phyloP scores from a whole-genome alignment of 331 rosid genomes.

The Rosa hybrid region DNA sequence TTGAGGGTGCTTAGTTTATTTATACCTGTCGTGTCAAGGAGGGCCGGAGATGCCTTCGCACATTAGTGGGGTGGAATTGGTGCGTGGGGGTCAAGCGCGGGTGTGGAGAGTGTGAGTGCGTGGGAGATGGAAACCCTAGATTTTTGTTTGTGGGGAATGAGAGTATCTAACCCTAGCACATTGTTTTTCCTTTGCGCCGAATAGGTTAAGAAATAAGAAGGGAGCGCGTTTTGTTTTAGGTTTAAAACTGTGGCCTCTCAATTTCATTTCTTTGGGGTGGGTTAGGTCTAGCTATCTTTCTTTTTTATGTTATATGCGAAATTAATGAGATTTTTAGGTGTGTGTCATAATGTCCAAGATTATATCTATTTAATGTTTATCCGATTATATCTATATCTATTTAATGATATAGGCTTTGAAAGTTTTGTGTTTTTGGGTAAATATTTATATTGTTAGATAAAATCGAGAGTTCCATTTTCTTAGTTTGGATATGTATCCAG shows the following conservation, averaged over 20 bases:
- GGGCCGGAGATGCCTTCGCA: constrained; percentile 67
- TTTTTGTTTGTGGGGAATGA: constrained; percentile 27
- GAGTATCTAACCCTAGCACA: constrained; percentile 58
- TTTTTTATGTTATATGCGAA: not conserved
- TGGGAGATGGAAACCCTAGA: constrained; percentile 66
- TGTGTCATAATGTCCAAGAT: not conserved
- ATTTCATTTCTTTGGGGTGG: not conserved
- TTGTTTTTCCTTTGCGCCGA: constrained; percentile 12
- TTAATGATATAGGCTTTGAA: too few species aligned
- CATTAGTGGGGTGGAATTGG: constrained; percentile 47
- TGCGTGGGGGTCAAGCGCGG: constrained; percentile 31
- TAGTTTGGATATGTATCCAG: too few species aligned
- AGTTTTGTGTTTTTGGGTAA: too few species aligned
- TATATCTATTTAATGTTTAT: not conserved
- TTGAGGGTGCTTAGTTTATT: constrained; percentile 26
- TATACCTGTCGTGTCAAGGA: constrained; percentile 66
- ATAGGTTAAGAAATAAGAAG: not conserved
- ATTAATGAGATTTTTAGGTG: not conserved
- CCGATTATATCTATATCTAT: too few species aligned
- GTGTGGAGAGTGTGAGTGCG: constrained; percentile 23
- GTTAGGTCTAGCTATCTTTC: not conserved
- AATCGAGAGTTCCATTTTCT: not conserved
- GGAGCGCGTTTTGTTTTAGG: constrained; percentile 4
- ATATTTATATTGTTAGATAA: too few species aligned
- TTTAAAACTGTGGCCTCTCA: not conserved